Base-by-base conservation (phyloP, 2,329 filamentous ascomycete species). In the Talaromyces sp. region DNA sequence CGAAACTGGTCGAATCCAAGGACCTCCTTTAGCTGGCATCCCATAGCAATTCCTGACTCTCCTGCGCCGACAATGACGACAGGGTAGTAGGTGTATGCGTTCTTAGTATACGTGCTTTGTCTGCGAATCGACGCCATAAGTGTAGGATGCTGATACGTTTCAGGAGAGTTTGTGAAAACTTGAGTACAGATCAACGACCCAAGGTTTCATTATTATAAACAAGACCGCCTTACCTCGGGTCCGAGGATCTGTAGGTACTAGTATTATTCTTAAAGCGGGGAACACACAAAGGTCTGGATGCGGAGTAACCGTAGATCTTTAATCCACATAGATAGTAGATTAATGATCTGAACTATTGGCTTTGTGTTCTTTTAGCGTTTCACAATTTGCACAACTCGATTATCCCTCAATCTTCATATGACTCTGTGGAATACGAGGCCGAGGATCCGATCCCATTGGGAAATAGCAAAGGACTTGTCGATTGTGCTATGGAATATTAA, bases 21-120 rank as follows among this genome's bases (percentile, higher is more conserved):
- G 70, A 81, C 81, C 18, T 83, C 75, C 66, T 85, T 83, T 57
- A 89, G 71, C 28, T 82, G 82, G 50, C 83, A 85, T 7, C 82
- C 86, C 68, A 87, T 81, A 2, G 83, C 84, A 60, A 89, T 86
- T 23, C 82, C 87, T 0, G 85, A 86, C 66, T 86, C 83, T 12
- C 87, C 87, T 1, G 83, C 82, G 31, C 87, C 87, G 44, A 89
- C 81, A 66, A 87, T 82, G 57, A 83, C 69, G 58, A 86, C 77
- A 1, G 82, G 82, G 55, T 77, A 78, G 66, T 79, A 81, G 7
- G 75, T 78, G 61, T 79, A 78, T 53, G 72, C 74, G 61, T 75
- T 65, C 52, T 73, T 72, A 44, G 72, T 71, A 62, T 77, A 76
- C 16, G 69, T 68, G 66, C 75, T 72, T 23, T 78, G 72, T 63